Conservation (phyloP, 1,284 basidiomycete species). For the Puccinia hordei region DNA sequence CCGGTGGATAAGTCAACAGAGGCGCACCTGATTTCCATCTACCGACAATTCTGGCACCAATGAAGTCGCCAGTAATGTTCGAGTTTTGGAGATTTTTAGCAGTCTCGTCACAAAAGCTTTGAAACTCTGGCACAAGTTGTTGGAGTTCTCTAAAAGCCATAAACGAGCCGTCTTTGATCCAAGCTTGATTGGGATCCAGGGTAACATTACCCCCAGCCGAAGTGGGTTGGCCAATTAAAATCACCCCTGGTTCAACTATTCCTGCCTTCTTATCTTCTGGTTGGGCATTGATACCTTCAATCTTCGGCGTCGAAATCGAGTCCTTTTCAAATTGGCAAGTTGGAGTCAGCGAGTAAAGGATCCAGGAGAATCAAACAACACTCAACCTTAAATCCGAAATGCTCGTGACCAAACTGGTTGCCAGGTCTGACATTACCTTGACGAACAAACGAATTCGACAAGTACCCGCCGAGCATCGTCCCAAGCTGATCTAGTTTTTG, state of each 20-base stretch:
- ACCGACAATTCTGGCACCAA: conserved; percentile 31
- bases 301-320: conserved; percentile 17
- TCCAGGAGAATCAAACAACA: neutral
- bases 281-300: neutral
- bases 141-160: conserved; percentile 26
- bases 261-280: conserved; percentile 23
- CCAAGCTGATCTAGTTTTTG: neutral
- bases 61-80: neutral
- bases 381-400: conserved; percentile 25
- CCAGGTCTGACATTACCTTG: conserved; percentile 31
- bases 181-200: neutral
- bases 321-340: conserved; percentile 13
- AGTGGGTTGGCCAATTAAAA: conserved; percentile 1
- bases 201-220: neutral
- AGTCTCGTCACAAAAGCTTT: conserved; percentile 1
- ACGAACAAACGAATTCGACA: neutral
- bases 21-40: conserved; percentile 35
- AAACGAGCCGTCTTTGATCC: conserved; percentile 29
- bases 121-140: conserved; percentile 38
- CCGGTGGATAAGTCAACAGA: neutral
- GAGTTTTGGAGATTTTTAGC: neutral
- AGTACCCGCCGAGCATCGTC: neutral
- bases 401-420: conserved; percentile 10
- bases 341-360: neutral
- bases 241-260: conserved; percentile 10